These are phyloP conservation scores for Fusarium sterilihyphosum DNA, from an alignment of 2,329 filamentous ascomycete genomes.

Conservation along the genomic window DNA sequence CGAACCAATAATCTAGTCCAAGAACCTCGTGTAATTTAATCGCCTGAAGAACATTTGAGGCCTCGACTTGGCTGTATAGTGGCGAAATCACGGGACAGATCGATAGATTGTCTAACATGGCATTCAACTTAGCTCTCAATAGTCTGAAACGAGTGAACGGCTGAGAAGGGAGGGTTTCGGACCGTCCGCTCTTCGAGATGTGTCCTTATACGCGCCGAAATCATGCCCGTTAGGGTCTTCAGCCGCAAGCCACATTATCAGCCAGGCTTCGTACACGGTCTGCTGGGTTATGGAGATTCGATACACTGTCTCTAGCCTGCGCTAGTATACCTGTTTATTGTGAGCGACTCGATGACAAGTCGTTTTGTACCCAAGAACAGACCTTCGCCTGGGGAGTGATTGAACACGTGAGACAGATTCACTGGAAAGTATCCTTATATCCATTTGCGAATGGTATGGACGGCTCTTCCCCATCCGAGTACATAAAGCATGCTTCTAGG, in stretches of 20 bases:
- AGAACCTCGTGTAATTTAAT: fast-evolving
- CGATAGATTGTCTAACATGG: fast-evolving
- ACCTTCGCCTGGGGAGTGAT: background rate
- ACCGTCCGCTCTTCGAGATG: background rate
- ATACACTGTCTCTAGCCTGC: background rate
- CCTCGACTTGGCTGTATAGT: background rate
- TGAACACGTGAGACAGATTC: background rate
- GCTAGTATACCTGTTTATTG: background rate
- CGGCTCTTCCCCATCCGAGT: background rate
- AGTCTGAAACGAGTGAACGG: fast-evolving
- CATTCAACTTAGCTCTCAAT: too few relatives aligned
- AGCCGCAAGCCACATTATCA: background rate
- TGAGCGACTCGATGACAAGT: background rate
- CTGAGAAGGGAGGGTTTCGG: background rate
- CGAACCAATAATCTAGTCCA: fast-evolving
- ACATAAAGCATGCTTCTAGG: background rate
- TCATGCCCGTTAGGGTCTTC: fast-evolving
- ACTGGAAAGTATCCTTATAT: background rate
- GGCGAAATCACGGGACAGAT: background rate
- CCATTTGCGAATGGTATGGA: background rate
- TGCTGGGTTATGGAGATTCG: background rate
- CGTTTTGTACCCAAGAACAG: background rate
- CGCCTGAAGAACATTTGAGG: fast-evolving
- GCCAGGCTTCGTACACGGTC: background rate
- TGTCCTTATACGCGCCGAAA: fast-evolving